Conservation (phyloP, 2,329 filamentous ascomycete genomes). For the Madurella fahalii region DNA sequence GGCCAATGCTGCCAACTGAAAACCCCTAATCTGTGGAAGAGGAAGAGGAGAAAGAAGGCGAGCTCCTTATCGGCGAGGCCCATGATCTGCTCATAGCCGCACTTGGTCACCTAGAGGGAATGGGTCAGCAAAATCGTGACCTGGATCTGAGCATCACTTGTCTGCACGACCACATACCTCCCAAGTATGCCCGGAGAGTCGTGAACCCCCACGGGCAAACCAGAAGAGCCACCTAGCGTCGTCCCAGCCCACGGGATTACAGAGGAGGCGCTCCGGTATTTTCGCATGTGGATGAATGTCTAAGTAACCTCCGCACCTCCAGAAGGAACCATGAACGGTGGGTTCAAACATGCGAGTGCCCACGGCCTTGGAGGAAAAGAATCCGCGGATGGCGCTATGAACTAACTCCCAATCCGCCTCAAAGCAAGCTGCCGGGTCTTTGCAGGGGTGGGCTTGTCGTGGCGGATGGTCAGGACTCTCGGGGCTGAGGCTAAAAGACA, state of each 20-base stretch:
- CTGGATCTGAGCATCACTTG: too few relatives aligned
- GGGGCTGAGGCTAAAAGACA: not conserved
- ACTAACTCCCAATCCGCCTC: slow-evolving; percentile 18
- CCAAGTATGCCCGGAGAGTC: slow-evolving; percentile 26
- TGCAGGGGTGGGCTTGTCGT: not conserved
- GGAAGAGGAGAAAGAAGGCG: not conserved
- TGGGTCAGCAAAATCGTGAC: not conserved
- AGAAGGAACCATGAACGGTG: not conserved
- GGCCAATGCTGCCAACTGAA: slow-evolving; percentile 19
- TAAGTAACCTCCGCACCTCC: not conserved
- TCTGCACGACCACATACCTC: slow-evolving; percentile 24
- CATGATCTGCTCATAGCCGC: slow-evolving; percentile 18
- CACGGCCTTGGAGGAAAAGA: not conserved
- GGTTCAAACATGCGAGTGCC: too few relatives aligned
- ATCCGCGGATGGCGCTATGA: not conserved
- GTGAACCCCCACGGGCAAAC: slow-evolving; percentile 27
- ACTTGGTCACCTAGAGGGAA: slow-evolving; percentile 8
- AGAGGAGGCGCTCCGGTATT: slow-evolving; percentile 29
- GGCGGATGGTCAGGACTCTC: not conserved
- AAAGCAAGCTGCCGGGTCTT: slow-evolving; percentile 14
- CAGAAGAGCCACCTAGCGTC: slow-evolving; percentile 28
- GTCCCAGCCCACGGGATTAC: slow-evolving; percentile 24
- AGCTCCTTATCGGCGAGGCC: slow-evolving; percentile 3
- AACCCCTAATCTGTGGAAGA: slow-evolving; percentile 11
- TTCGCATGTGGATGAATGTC: slow-evolving; percentile 25